Conservation (phyloP, 2,329 filamentous ascomycete genomes). For the Emericellopsis atlantica region DNA sequence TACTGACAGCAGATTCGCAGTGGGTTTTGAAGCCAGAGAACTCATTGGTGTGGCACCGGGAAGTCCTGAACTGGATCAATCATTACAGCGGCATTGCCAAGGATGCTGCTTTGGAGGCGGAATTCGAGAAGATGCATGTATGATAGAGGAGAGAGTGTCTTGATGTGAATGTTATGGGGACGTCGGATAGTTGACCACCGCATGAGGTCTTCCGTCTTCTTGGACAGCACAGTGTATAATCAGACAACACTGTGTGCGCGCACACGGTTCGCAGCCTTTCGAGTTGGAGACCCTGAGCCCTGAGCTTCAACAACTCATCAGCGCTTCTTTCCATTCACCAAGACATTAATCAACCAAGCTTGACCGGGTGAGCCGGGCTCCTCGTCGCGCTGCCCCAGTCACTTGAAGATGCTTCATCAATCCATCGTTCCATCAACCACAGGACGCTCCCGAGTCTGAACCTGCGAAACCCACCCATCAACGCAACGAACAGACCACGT, state of each 20-base stretch:
- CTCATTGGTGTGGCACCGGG: constrained; percentile 76
- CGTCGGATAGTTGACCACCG: background rate
- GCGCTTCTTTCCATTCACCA: no score
- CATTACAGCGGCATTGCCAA: constrained; percentile 38
- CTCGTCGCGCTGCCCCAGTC: no score
- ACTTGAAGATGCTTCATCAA: background rate
- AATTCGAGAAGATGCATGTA: background rate
- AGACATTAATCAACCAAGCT: no score
- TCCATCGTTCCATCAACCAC: background rate
- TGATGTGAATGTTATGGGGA: background rate
- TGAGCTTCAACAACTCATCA: no score
- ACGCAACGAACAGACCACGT: no score
- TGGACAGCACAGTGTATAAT: no score
- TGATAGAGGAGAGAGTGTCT: background rate
- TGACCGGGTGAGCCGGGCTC: no score
- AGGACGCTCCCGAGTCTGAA: background rate
- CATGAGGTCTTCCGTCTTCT: no score
- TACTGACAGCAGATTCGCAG: constrained; percentile 15
- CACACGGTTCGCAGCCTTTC: no score
- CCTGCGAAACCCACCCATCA: background rate
- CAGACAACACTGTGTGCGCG: no score
- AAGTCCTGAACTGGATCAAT: constrained; percentile 70
- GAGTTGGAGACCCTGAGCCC: no score
- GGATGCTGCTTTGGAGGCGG: constrained; percentile 4
- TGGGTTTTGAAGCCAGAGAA: constrained; percentile 91